Percentiles rank a stretch among this genome's conserved stretches.
phyloP scores from a whole-genome alignment of 2,329 filamentous ascomycete species.

The Pezicula carpinea region DNA sequence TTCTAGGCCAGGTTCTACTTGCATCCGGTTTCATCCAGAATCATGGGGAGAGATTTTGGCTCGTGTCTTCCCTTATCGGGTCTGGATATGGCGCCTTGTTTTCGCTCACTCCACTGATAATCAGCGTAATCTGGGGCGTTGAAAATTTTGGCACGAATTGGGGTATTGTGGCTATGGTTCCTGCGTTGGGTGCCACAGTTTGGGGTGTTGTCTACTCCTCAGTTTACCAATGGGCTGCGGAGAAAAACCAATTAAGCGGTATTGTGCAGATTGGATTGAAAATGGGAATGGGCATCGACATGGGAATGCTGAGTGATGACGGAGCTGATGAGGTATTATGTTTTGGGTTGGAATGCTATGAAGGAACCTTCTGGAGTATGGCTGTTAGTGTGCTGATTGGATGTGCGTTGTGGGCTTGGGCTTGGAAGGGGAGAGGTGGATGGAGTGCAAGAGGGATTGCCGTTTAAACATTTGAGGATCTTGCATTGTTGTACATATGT shows the following conservation, averaged over 20 bases:
- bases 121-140: slow-evolving; percentile 96
- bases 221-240: slow-evolving; percentile 68
- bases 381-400: slow-evolving; percentile 75
- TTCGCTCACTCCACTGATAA: slow-evolving; percentile 82
- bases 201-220: slow-evolving; percentile 89
- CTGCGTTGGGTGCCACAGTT: slow-evolving; percentile 79
- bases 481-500: background rate
- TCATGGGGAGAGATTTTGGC: slow-evolving; percentile 75
- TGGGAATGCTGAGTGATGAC: slow-evolving; percentile 3
- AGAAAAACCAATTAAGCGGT: slow-evolving; percentile 33
- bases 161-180: slow-evolving; percentile 90
- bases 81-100: slow-evolving; percentile 93
- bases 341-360: slow-evolving; percentile 78
- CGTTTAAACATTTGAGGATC: slow-evolving; percentile 36
- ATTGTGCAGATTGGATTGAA: slow-evolving; percentile 26
- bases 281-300: too few species aligned
- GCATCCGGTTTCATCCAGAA: slow-evolving; percentile 72
- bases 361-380: slow-evolving; percentile 80
- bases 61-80: slow-evolving; percentile 79
- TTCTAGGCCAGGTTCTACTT: slow-evolving; percentile 70
- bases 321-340: slow-evolving; percentile 58
- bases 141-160: slow-evolving; percentile 99
- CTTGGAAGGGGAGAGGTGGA: slow-evolving; percentile 70
- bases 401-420: slow-evolving; percentile 65
- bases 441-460: slow-evolving; percentile 76